These are phyloP conservation scores for Boletus semigastroideus DNA, from an alignment of 1,284 basidiomycete species.

Conservation along the genomic window DNA sequence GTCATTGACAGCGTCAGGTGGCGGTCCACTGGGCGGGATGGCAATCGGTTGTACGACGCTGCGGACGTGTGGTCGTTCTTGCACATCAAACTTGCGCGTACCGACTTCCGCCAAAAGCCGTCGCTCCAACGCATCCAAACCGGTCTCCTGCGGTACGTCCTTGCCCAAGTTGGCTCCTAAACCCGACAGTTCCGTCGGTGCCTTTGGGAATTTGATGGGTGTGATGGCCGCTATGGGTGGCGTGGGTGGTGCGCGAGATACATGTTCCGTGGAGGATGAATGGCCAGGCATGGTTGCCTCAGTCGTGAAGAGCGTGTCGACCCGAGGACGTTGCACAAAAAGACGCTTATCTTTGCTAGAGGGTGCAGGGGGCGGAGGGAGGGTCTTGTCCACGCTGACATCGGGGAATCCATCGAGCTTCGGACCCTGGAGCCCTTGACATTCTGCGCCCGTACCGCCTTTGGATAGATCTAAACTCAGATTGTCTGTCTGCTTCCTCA, in stretches of 20 bases:
- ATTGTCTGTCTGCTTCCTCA: constrained; percentile 39
- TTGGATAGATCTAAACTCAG: constrained; percentile 42
- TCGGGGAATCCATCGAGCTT: constrained; percentile 9
- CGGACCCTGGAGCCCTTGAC: constrained; percentile 9
- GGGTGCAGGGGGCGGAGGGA: constrained; percentile 55
- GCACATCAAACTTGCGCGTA: constrained; percentile 49
- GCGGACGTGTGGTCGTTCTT: constrained; percentile 47
- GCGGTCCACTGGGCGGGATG: constrained; percentile 40
- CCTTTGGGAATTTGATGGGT: constrained; percentile 37
- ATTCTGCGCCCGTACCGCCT: constrained; percentile 22
- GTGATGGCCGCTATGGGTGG: constrained; percentile 51
- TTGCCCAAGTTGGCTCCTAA: constrained; percentile 22
- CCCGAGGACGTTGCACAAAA: constrained; percentile 25
- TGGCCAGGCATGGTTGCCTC: constrained; percentile 6
- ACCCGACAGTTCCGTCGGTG: constrained; percentile 23
- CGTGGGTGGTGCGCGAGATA: constrained; percentile 43
- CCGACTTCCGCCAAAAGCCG: constrained; percentile 63
- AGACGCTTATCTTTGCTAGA: constrained; percentile 37
- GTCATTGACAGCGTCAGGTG: constrained; percentile 53
- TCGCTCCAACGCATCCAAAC: constrained; percentile 64
- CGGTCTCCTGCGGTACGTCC: constrained; percentile 36
- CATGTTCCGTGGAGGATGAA: constrained; percentile 14
- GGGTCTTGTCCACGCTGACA: constrained; percentile 49
- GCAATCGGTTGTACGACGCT: constrained; percentile 44
- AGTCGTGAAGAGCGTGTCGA: constrained; percentile 25